phyloP scores from a whole-genome alignment of 176 grass and related monocot species.

The Olyra latifolia region DNA sequence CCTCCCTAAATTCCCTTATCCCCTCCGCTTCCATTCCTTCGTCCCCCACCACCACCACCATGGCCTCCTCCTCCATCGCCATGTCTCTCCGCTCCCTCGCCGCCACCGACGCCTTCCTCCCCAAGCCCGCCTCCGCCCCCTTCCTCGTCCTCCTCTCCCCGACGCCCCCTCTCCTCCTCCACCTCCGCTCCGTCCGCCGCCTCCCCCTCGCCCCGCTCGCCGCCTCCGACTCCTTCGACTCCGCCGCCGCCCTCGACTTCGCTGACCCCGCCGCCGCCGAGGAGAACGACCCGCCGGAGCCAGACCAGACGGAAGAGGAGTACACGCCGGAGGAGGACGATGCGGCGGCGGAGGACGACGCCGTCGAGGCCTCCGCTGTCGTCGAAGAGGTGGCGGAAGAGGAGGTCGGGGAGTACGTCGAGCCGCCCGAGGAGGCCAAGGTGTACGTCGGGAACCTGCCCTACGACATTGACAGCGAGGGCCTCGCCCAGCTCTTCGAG shows the following conservation, averaged over 20 bases:
- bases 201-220: conserved; percentile 34
- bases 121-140: not conserved
- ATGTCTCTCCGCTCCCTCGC: conserved; percentile 36
- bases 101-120: conserved; percentile 1
- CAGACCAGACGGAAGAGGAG: conserved; percentile 29
- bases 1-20: conserved; percentile 12
- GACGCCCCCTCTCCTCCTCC: not conserved
- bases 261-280: not conserved
- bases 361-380: not conserved
- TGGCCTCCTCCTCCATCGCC: conserved; percentile 44
- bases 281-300: not conserved
- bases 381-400: not conserved
- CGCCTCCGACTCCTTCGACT: conserved; percentile 29
- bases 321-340: conserved; percentile 35
- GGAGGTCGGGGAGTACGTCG: conserved; percentile 43
- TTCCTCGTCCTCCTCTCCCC: conserved; percentile 45
- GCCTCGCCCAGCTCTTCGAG: conserved; percentile 82
- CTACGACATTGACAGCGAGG: conserved; percentile 81
- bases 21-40: not conserved
- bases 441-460: conserved; percentile 83
- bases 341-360: conserved; percentile 9
- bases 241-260: conserved; percentile 30
- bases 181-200: conserved; percentile 28
- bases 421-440: conserved; percentile 66
- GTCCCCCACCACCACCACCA: not conserved